Percentiles rank a stretch among this genome's conserved stretches.
Conservation (phyloP, 805 yeast genomes). For the Ogataea ramenticola region DNA sequence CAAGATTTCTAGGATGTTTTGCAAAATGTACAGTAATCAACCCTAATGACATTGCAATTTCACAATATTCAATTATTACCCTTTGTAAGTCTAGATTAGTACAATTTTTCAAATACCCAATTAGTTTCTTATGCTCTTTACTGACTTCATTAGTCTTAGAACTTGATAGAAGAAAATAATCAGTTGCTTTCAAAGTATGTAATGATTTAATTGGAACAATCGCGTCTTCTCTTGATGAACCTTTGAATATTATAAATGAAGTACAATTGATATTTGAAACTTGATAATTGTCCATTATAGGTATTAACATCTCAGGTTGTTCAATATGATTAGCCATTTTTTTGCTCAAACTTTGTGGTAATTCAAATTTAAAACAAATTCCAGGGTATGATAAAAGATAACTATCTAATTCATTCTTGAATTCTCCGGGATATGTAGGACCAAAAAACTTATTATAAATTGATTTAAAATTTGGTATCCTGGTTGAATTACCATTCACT, state of each 20-base stretch:
- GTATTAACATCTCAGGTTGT: constrained; percentile 12
- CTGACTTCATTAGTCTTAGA: no score
- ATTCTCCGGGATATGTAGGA: constrained; percentile 52
- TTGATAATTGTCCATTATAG: constrained; percentile 17
- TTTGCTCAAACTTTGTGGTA: constrained; percentile 11
- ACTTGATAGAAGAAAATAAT: no score
- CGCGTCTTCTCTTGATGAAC: constrained; percentile 27
- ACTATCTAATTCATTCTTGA: constrained; percentile 16
- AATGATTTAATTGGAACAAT: constrained; percentile 1
- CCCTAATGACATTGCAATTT: constrained; percentile 7
- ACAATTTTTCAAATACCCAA: neutral
- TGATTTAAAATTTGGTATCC: constrained; percentile 24
- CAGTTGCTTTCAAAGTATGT: neutral
- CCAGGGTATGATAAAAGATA: constrained; percentile 53
- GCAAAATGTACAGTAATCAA: constrained; percentile 17
- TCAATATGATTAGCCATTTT: constrained; percentile 1
- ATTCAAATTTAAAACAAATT: constrained; percentile 39
- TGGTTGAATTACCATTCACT: neutral
- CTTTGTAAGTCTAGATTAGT: neutral
- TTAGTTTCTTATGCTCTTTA: neutral
- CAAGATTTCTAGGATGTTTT: constrained; percentile 16
- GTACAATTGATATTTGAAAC: constrained; percentile 28
- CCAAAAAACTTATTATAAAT: constrained; percentile 54
- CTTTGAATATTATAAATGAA: constrained; percentile 33
- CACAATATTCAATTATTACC: constrained; percentile 3